Base-by-base conservation (phyloP, 164 flowering plant genomes). In the Nymphaea colorata region DNA sequence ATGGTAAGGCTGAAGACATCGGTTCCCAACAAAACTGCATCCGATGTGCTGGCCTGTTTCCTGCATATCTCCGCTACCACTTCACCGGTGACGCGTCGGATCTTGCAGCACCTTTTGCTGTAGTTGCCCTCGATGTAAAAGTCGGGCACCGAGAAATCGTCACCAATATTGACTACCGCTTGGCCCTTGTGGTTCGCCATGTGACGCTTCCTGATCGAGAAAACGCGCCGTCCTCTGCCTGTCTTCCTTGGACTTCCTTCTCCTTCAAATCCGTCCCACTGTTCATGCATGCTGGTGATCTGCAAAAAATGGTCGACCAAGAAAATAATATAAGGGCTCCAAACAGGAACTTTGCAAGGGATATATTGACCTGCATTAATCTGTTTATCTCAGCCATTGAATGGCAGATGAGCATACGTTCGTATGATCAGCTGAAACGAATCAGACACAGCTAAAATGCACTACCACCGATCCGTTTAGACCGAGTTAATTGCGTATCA, bases 211-310 rank as follows among this genome's bases (percentile, higher is more conserved):
- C 83, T 81, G 82, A 84, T 83, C 14, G 84, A 73, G 79, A 86
- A 86, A 3, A 82, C 47, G 57, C 67, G 75, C 4, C 18, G 65
- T 4, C 41, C 72, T n/a, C n/a, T n/a, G 3, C 70, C 42, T 18
- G 60, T 59, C 47, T 43, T 42, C 25, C 64, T 62, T 0, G 67
- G 8, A 6, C 67, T 64, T 12, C 67, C 78, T 8, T 77, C 86
- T 72, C 83, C 87, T 73, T 64, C 70, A 42, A 67, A 82, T 64
- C 78, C 88, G 57, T 80, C 75, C 91, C 91, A 86, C 61, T 84
- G 82, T 59, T 72, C 42, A 64, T 82, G 84, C 78, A 84, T 66
- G 77, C 84, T 83, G 42, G 80, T 55, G 25, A 78, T 67, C 86
- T 86, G 83, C n/a, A n/a, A n/a, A n/a, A n/a, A n/a, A n/a, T n/a